Percentiles rank a stretch among this genome's conserved stretches.
Conservation (phyloP, 2,329 filamentous ascomycete genomes). For the Arthrobotrys conoides region DNA sequence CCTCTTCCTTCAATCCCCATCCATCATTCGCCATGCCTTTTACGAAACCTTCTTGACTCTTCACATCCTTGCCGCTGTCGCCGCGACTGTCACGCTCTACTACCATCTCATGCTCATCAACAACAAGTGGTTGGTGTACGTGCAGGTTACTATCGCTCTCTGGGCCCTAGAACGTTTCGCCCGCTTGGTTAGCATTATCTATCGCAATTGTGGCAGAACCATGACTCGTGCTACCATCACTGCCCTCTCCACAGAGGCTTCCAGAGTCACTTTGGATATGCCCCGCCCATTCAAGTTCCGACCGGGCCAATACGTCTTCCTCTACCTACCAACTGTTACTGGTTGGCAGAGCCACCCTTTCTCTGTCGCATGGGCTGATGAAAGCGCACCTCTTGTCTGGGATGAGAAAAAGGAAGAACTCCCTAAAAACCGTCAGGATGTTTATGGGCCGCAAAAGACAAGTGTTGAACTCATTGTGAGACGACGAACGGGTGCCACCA, state of each 20-base stretch:
- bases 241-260: slow-evolving; percentile 81
- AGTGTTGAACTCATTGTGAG: slow-evolving; percentile 80
- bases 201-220: slow-evolving; percentile 76
- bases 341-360: slow-evolving; percentile 82
- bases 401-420: slow-evolving; percentile 69
- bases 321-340: slow-evolving; percentile 81
- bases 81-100: slow-evolving; percentile 76
- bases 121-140: slow-evolving; percentile 73
- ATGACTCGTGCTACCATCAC: slow-evolving; percentile 79
- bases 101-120: slow-evolving; percentile 75
- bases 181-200: slow-evolving; percentile 74
- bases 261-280: slow-evolving; percentile 80
- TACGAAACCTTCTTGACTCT: slow-evolving; percentile 83
- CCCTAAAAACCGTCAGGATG: slow-evolving; percentile 74
- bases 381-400: slow-evolving; percentile 70
- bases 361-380: slow-evolving; percentile 83
- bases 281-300: slow-evolving; percentile 82
- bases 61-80: slow-evolving; percentile 76
- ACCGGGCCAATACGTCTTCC: slow-evolving; percentile 82
- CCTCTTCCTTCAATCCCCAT: slow-evolving; percentile 78
- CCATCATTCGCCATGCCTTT: slow-evolving; percentile 80
- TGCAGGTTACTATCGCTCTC: slow-evolving; percentile 75
- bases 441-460: slow-evolving; percentile 74
- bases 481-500: slow-evolving; percentile 80
- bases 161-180: slow-evolving; percentile 77